phyloP scores from a whole-genome alignment of 148 eudicot genomes.

The Linanthus parryae region DNA sequence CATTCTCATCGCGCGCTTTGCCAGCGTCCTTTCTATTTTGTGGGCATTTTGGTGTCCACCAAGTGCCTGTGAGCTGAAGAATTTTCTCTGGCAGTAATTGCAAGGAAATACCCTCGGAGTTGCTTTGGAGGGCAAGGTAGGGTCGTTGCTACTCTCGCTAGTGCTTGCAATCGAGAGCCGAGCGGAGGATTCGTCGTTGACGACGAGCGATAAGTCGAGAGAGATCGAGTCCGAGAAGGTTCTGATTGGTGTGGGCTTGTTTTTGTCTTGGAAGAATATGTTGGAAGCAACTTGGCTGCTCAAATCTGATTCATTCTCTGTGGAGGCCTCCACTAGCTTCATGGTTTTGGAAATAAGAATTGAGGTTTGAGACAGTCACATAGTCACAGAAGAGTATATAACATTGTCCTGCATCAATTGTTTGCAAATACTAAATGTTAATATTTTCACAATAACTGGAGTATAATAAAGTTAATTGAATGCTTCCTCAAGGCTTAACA shows the following conservation, averaged over 20 bases:
- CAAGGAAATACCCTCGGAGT: constrained; percentile 51
- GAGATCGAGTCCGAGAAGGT: constrained; percentile 14
- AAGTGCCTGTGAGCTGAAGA: constrained; percentile 78
- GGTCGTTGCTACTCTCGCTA: constrained; percentile 23
- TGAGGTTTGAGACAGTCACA: too few species aligned
- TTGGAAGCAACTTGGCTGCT: constrained; percentile 45
- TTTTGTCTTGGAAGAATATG: constrained; percentile 11
- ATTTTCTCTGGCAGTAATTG: constrained; percentile 70
- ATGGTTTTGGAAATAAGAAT: too few species aligned
- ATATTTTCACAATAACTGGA: too few species aligned
- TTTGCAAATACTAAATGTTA: too few species aligned
- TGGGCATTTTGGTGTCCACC: constrained; percentile 94
- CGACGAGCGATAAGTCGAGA: constrained; percentile 37
- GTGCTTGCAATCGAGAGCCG: constrained; percentile 24
- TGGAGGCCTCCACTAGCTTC: constrained; percentile 14
- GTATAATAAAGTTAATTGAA: too few species aligned
- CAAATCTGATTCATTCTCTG: constrained; percentile 19
- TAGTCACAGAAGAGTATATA: too few species aligned
- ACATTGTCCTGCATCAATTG: too few species aligned
- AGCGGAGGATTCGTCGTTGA: constrained; percentile 3
- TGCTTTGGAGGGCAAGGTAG: constrained; percentile 10
- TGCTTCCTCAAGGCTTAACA: too few species aligned
- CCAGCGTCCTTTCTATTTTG: constrained; percentile 67
- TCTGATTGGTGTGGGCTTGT: not conserved
- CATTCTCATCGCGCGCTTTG: constrained; percentile 54